Percentiles rank a stretch among this genome's conserved stretches.
phyloP scores from a whole-genome alignment of 148 eudicot species.

The Tetragonia tetragonoides region DNA sequence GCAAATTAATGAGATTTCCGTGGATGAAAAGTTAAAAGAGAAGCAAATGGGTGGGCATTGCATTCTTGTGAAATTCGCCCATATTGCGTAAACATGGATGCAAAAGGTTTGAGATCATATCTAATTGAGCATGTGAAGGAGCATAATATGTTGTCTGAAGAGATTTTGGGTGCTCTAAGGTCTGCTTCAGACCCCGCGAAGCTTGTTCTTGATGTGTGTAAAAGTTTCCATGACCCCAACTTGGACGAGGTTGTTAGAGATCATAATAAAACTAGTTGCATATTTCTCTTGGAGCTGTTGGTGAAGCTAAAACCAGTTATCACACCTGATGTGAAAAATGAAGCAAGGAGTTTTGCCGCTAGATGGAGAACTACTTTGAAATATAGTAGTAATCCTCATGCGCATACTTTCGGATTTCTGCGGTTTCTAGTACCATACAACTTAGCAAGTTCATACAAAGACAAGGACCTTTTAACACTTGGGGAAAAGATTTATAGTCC shows the following conservation, averaged over 20 bases:
- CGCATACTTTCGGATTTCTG: conserved; percentile 13
- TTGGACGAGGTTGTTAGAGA: background rate
- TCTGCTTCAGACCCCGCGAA: conserved; percentile 40
- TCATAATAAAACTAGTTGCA: conserved; percentile 15
- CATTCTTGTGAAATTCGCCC: background rate
- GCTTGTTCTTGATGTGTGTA: conserved; percentile 44
- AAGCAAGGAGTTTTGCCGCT: conserved; percentile 20
- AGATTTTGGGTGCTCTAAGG: conserved; percentile 27
- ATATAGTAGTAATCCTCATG: background rate
- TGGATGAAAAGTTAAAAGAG: background rate
- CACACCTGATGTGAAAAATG: conserved; percentile 3
- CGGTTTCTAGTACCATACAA: conserved; percentile 26
- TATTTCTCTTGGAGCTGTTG: conserved; percentile 25
- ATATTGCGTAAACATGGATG: conserved; percentile 30
- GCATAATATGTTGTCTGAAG: conserved; percentile 5
- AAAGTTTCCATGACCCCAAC: conserved; percentile 18
- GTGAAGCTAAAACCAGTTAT: conserved; percentile 27
- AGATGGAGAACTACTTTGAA: conserved; percentile 14
- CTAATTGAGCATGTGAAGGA: conserved; percentile 23
- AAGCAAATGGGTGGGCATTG: background rate
- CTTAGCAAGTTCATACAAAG: background rate
- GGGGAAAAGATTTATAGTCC: conserved; percentile 5
- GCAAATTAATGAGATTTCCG: background rate
- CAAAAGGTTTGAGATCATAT: conserved; percentile 26
- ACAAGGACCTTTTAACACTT: conserved; percentile 12